Evolutionary conservation across 495 filamentous ascomycete genomes (phyloP).

Genomic region (Neurospora pannonica): DNA sequence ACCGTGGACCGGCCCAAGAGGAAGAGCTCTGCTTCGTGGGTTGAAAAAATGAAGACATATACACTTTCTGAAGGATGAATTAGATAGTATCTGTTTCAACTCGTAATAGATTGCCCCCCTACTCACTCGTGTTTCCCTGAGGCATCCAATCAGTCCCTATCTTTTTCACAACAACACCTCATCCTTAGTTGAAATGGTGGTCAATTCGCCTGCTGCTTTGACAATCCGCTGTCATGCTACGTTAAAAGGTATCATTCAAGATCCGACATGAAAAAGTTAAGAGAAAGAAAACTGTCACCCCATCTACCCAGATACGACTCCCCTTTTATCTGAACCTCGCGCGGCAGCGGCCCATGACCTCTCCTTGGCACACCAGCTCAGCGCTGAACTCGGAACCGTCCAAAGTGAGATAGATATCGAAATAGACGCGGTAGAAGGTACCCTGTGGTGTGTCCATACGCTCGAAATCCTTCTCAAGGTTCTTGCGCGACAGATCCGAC

Average conservation of each 20-base stretch:
- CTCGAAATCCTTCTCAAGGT: constrained; percentile 97
- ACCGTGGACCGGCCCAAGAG: neutral
- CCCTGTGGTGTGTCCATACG: constrained; percentile 98
- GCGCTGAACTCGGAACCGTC: constrained; percentile 97
- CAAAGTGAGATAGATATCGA: constrained; percentile 80
- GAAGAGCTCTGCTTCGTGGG: neutral
- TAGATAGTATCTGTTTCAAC: neutral
- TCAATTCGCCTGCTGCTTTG: neutral
- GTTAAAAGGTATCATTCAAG: constrained; percentile 29
- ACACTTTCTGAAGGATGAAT: neutral
- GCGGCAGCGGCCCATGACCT: constrained; percentile 95
- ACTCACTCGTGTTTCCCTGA: neutral
- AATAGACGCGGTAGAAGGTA: constrained; percentile 87
- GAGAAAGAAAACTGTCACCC: constrained; percentile 11
- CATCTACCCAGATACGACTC: neutral
- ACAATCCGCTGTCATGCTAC: constrained; percentile 6
- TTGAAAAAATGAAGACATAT: neutral
- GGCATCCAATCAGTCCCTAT: neutral
- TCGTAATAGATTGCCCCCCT: neutral
- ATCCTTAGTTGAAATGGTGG: neutral
- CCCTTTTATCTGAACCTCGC: constrained; percentile 60
- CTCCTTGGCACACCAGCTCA: constrained; percentile 95
- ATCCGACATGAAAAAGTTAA: constrained; percentile 19
- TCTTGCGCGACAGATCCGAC: constrained; percentile 93
- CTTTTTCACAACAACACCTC: neutral